Evolutionary conservation across 2,329 filamentous ascomycete genomes (phyloP).

Genomic region (Thyridium curvatum): DNA sequence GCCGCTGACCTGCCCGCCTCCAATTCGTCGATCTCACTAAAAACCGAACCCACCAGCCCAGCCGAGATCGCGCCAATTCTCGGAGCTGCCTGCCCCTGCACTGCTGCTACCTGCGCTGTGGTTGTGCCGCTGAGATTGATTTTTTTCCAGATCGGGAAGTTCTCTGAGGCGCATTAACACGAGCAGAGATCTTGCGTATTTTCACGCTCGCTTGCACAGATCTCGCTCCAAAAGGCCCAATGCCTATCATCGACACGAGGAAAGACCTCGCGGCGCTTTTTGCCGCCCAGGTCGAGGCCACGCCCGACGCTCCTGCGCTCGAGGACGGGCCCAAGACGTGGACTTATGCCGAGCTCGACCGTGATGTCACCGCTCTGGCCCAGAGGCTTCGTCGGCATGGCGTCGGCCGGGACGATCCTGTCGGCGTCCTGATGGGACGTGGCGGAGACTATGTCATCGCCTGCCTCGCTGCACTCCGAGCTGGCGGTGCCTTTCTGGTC

Average conservation of each 20-base stretch:
- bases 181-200: too few relatives aligned
- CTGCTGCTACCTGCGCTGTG: too few relatives aligned
- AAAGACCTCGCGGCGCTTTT: constrained; percentile 72
- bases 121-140: too few relatives aligned
- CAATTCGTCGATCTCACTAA: too few relatives aligned
- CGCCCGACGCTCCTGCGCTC: constrained; percentile 63
- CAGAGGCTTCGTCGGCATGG: constrained; percentile 58
- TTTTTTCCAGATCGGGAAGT: too few relatives aligned
- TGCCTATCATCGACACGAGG: constrained; percentile 62
- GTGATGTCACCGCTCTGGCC: constrained; percentile 59
- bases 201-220: too few relatives aligned
- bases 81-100: too few relatives aligned
- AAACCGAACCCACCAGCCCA: too few relatives aligned
- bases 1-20: too few relatives aligned
- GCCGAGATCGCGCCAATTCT: too few relatives aligned
- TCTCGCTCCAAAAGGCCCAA: constrained; percentile 18
- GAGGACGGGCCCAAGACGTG: constrained; percentile 63
- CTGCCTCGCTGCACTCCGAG: constrained; percentile 69
- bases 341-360: constrained; percentile 68
- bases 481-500: constrained; percentile 74
- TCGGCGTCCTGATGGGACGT: constrained; percentile 69
- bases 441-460: constrained; percentile 76
- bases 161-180: too few relatives aligned
- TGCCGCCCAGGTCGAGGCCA: constrained; percentile 58
- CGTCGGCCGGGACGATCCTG: constrained; percentile 66